Conservation (phyloP, 768 basidiomycete genomes). For the Suillus lakei region DNA sequence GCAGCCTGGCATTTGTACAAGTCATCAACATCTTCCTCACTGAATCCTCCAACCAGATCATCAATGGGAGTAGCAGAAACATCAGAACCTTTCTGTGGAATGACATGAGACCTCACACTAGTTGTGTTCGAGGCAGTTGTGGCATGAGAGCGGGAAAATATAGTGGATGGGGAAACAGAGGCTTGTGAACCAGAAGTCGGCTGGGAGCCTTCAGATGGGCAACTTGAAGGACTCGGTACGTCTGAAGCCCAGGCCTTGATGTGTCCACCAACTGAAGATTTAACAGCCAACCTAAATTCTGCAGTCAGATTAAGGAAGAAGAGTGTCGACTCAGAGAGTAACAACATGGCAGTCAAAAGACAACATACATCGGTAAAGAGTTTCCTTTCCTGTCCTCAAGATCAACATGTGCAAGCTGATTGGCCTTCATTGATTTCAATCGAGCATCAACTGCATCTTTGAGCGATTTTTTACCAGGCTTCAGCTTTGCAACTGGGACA, state of each 20-base stretch:
- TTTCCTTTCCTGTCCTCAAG: neutral
- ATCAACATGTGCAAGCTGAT: neutral
- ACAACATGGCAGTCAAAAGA: conserved; percentile 7
- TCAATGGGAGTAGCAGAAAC: neutral
- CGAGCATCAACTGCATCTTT: neutral
- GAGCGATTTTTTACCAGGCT: neutral
- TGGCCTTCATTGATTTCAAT: neutral
- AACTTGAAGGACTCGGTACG: neutral
- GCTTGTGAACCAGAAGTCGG: neutral
- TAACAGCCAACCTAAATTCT: neutral
- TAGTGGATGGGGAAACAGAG: neutral
- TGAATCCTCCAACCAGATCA: neutral
- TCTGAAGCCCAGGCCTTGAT: conserved; percentile 1
- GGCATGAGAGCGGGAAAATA: neutral
- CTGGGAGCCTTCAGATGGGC: neutral
- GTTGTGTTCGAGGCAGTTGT: neutral
- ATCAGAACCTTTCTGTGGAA: neutral
- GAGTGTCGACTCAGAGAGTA: conserved; percentile 10
- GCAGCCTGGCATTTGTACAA: too few relatives aligned
- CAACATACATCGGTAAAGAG: neutral
- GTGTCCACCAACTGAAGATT: neutral
- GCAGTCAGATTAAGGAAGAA: conserved; percentile 9
- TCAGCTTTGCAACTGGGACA: neutral
- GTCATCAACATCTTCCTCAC: neutral
- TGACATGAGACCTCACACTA: neutral